Conservation (phyloP, 768 basidiomycete genomes). For the Macrolepiota albuminosa region DNA sequence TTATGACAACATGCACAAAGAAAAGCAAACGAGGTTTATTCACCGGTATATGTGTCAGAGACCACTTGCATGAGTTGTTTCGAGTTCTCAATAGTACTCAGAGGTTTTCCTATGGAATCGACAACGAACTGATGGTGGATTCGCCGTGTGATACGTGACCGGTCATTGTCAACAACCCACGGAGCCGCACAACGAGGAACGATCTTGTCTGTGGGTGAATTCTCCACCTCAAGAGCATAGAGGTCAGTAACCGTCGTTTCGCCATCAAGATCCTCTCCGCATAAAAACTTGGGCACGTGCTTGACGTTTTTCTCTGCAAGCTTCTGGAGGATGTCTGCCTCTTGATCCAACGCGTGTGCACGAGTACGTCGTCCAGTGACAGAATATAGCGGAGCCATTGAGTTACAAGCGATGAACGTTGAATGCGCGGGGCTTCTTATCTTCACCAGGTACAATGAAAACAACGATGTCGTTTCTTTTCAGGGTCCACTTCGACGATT, state of each 20-base stretch:
- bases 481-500: background rate
- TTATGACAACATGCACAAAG: background rate
- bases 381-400: conserved; percentile 6
- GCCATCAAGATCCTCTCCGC: conserved; percentile 23
- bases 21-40: background rate
- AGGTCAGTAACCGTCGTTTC: conserved; percentile 15
- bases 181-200: too few relatives aligned
- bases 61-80: background rate
- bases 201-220: background rate
- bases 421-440: background rate
- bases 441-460: conserved; percentile 6
- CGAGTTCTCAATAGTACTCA: background rate
- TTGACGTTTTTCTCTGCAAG: conserved; percentile 9
- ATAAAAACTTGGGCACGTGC: conserved; percentile 20
- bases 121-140: background rate
- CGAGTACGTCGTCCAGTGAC: conserved; percentile 11
- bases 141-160: background rate
- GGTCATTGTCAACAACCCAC: background rate
- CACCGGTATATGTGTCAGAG: background rate
- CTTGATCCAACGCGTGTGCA: conserved; percentile 2
- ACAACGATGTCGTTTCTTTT: background rate
- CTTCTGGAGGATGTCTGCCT: conserved; percentile 14
- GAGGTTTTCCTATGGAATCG: background rate
- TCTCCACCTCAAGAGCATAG: background rate
- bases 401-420: conserved; percentile 14